A percentile compares a stretch with the other conserved stretches of the same genome.
Conservation (phyloP, 768 basidiomycete species). For the Phaeolepiota aurea region DNA sequence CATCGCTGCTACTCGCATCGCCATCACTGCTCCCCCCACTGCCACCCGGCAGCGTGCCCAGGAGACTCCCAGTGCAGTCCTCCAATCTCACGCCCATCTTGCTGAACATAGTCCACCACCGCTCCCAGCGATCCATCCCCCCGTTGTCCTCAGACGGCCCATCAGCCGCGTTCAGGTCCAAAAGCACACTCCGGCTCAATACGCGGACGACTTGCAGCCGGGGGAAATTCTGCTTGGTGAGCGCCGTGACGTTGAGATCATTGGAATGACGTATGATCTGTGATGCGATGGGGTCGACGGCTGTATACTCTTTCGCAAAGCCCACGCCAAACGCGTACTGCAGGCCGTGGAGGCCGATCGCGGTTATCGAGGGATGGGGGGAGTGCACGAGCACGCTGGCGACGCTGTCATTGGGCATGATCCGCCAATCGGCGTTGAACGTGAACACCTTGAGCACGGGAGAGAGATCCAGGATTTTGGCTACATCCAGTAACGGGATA, state of each 20-base stretch:
- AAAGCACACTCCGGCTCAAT: conserved; percentile 45
- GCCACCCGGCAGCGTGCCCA: conserved; percentile 43
- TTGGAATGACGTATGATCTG: conserved; percentile 46
- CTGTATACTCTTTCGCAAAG: conserved; percentile 30
- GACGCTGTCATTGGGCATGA: conserved; percentile 24
- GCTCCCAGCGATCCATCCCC: conserved; percentile 52
- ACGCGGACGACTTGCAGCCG: conserved; percentile 50
- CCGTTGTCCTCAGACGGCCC: conserved; percentile 33
- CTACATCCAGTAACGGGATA: conserved; percentile 46
- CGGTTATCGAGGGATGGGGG: conserved; percentile 49
- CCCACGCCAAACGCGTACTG: conserved; percentile 64
- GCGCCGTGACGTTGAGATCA: conserved; percentile 55
- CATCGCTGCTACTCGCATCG: conserved; percentile 15
- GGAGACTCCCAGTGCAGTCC: conserved; percentile 62
- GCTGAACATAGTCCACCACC: conserved; percentile 55
- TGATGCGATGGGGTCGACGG: conserved; percentile 33
- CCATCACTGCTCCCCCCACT: conserved; percentile 20
- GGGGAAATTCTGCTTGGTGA: conserved; percentile 50
- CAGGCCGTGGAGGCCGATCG: conserved; percentile 65
- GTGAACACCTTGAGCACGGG: conserved; percentile 53
- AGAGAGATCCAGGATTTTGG: conserved; percentile 54
- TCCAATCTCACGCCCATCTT: conserved; percentile 50
- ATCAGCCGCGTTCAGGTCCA: conserved; percentile 46
- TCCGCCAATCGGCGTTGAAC: conserved; percentile 73
- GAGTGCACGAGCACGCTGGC: conserved; percentile 33